A percentile compares a stretch with the other conserved stretches of the same genome.
phyloP scores from a whole-genome alignment of 306 rosid genomes.

The Dicorynia guianensis region DNA sequence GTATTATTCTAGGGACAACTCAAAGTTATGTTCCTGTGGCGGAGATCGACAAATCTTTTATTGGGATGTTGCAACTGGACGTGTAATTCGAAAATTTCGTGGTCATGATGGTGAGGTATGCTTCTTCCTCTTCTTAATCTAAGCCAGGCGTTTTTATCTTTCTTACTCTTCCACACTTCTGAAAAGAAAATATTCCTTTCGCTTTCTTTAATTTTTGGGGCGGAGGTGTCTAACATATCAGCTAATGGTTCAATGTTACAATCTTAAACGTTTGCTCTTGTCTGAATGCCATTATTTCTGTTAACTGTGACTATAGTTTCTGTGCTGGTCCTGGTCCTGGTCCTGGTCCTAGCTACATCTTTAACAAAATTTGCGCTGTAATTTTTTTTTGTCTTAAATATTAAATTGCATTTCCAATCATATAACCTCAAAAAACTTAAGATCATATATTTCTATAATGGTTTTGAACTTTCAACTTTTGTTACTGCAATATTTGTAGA shows the following conservation, averaged over 20 bases:
- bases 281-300: background rate
- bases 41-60: conserved; percentile 88
- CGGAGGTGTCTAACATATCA: background rate
- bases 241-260: background rate
- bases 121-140: background rate
- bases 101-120: conserved; percentile 87
- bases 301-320: conserved; percentile 12
- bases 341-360: conserved; percentile 6
- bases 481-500: background rate
- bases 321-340: background rate
- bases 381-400: background rate
- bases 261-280: background rate
- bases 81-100: conserved; percentile 85
- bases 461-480: conserved; percentile 20
- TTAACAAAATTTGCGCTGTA: background rate
- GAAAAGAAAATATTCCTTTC: background rate
- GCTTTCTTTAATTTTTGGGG: background rate
- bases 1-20: conserved; percentile 67
- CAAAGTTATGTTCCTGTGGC: conserved; percentile 83
- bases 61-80: conserved; percentile 90
- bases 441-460: conserved; percentile 1
- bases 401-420: background rate
- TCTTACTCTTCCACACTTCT: background rate
- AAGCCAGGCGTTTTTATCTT: background rate
- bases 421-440: background rate